Evolutionary conservation across 2,329 filamentous ascomycete genomes (phyloP).

Genomic region (Pestalotiopsis fici): DNA sequence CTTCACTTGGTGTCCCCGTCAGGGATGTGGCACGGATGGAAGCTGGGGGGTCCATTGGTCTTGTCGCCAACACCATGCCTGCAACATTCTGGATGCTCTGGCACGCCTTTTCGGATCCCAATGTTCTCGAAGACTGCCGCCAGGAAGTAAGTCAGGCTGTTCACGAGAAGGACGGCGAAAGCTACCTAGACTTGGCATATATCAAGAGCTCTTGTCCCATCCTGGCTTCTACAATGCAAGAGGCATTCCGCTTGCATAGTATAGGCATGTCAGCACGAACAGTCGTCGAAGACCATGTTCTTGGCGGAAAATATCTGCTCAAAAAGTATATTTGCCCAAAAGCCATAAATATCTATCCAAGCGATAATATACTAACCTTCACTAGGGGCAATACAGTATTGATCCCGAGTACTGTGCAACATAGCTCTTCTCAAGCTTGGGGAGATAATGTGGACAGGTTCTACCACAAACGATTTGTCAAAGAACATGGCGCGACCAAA

Average conservation of each 20-base stretch:
- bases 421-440: slow-evolving; percentile 12
- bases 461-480: not conserved
- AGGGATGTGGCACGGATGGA: slow-evolving; percentile 13
- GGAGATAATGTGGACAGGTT: slow-evolving; percentile 12
- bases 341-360: too few species aligned
- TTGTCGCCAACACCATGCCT: slow-evolving; percentile 14
- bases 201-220: slow-evolving; percentile 14
- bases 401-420: slow-evolving; percentile 15
- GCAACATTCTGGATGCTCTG: slow-evolving; percentile 17
- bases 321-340: slow-evolving; percentile 18
- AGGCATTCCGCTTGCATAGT: slow-evolving; percentile 13
- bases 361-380: too few species aligned
- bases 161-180: not conserved
- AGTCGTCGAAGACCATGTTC: slow-evolving; percentile 15
- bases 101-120: slow-evolving; percentile 11
- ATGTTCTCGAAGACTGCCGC: slow-evolving; percentile 14
- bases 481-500: not conserved
- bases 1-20: not conserved
- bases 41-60: slow-evolving; percentile 6
- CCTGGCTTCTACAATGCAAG: slow-evolving; percentile 15
- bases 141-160: slow-evolving; percentile 7
- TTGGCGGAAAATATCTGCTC: slow-evolving; percentile 17
- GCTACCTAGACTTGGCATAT: slow-evolving; percentile 10
- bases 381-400: slow-evolving; percentile 14
- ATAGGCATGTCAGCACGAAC: slow-evolving; percentile 7